A percentile compares a stretch with the other conserved stretches of the same genome.
Conservation (phyloP, 192 early-diverging fungal species). For the Physocladia obscura region DNA sequence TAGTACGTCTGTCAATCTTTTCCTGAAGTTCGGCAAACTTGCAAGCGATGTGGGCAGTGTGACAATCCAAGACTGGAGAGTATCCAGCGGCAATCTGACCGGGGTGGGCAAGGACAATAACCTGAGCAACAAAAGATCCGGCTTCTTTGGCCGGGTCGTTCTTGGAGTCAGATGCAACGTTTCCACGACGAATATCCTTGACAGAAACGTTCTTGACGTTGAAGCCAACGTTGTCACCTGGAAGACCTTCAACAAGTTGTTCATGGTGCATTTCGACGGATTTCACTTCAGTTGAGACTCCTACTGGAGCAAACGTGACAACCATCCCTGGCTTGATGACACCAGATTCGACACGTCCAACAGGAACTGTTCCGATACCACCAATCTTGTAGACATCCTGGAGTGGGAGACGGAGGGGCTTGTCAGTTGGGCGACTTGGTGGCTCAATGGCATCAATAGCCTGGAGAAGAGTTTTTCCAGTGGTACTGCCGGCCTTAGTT, state of each 20-base stretch:
- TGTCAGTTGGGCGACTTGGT: slow-evolving; percentile 84
- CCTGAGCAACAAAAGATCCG: slow-evolving; percentile 89
- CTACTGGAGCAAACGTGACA: slow-evolving; percentile 81
- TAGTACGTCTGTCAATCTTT: slow-evolving; percentile 96
- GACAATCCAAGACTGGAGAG: slow-evolving; percentile 92
- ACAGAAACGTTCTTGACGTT: slow-evolving; percentile 98
- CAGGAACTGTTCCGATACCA: slow-evolving; percentile 94
- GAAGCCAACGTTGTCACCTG: slow-evolving; percentile 98
- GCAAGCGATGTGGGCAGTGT: slow-evolving; percentile 97
- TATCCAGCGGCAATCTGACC: slow-evolving; percentile 93
- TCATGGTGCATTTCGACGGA: slow-evolving; percentile 99
- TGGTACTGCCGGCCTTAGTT: slow-evolving; percentile 66
- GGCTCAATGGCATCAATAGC: slow-evolving; percentile 95
- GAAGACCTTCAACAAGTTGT: slow-evolving; percentile 77
- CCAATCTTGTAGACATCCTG: slow-evolving; percentile 99
- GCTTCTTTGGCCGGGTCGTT: slow-evolving; percentile 93
- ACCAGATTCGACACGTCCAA: slow-evolving; percentile 97
- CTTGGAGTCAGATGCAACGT: slow-evolving; percentile 95
- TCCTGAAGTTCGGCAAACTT: slow-evolving; percentile 86
- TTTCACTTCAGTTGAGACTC: slow-evolving; percentile 91
- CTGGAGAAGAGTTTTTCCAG: slow-evolving; percentile 82
- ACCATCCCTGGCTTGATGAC: slow-evolving; percentile 86
- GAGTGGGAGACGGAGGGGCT: slow-evolving; percentile 95
- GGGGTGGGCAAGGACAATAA: slow-evolving; percentile 95
- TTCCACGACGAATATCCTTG: slow-evolving; percentile 96